Percentiles rank a stretch among this genome's conserved stretches.
These are phyloP conservation scores for Massariosphaeria phaeospora DNA, from an alignment of 495 filamentous ascomycete genomes.

Conservation along the genomic window DNA sequence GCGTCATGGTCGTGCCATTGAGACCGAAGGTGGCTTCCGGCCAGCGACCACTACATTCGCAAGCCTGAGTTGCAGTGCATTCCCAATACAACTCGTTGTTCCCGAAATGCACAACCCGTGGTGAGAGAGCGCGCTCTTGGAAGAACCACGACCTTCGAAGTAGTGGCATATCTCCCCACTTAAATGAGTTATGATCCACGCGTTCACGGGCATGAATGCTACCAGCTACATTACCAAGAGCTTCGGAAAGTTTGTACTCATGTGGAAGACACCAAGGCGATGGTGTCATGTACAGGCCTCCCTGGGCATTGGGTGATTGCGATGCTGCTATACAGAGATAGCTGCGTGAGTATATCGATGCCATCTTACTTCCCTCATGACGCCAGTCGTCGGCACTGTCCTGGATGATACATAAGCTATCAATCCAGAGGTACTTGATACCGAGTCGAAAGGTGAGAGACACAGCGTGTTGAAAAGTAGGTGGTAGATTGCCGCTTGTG, in stretches of 20 bases:
- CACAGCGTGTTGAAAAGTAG: slow-evolving; percentile 20
- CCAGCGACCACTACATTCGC: slow-evolving; percentile 8
- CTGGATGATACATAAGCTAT: slow-evolving; percentile 22
- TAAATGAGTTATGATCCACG: too few relatives aligned
- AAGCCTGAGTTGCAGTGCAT: slow-evolving; percentile 7
- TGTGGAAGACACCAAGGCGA: too few relatives aligned
- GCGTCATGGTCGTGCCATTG: too few relatives aligned
- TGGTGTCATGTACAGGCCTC: not conserved
- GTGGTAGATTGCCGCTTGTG: slow-evolving; percentile 4
- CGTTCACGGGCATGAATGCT: too few relatives aligned
- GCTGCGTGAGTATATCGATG: slow-evolving; percentile 1
- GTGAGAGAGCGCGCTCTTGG: slow-evolving; percentile 31
- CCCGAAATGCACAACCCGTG: slow-evolving; percentile 31
- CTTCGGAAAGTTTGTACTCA: too few relatives aligned
- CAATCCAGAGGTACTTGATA: slow-evolving; percentile 25
- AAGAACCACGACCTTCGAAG: slow-evolving; percentile 28
- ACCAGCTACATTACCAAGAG: too few relatives aligned
- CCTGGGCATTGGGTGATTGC: not conserved
- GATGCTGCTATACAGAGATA: slow-evolving; percentile 23
- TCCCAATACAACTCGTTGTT: slow-evolving; percentile 29
- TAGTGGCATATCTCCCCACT: slow-evolving; percentile 16
- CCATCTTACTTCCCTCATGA: slow-evolving; percentile 20
- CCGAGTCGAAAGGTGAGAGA: not conserved
- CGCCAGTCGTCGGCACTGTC: slow-evolving; percentile 21
- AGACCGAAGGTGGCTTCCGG: too few relatives aligned